Conservation (phyloP, 75 land plant genomes). For the Selaginella tamariscina region DNA sequence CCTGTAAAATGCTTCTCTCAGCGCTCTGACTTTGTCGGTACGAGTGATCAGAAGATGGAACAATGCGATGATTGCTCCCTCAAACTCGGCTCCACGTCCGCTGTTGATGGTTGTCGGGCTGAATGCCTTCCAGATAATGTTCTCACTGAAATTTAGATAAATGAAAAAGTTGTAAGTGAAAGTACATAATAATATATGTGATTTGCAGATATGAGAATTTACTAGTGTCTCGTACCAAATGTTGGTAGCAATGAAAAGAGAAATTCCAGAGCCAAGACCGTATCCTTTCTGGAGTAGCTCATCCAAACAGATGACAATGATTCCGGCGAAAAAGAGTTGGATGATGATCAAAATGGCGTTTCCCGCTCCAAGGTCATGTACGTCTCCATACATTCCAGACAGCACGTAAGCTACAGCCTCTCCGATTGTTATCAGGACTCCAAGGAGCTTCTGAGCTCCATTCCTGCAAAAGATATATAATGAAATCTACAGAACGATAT, state of each 20-base stretch:
- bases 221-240: conserved; percentile 1
- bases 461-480: background rate
- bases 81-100: conserved; percentile 5
- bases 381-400: conserved; percentile 10
- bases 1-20: conserved; percentile 9
- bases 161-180: background rate
- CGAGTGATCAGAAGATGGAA: conserved; percentile 11
- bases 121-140: conserved; percentile 10
- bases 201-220: too few relatives aligned
- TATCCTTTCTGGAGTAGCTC: conserved; percentile 19
- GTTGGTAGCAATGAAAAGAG: conserved; percentile 11
- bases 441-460: conserved; percentile 8
- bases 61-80: conserved; percentile 4
- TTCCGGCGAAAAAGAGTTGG: conserved; percentile 7
- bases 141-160: background rate
- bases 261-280: conserved; percentile 16
- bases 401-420: conserved; percentile 7
- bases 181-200: too few relatives aligned
- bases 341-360: conserved; percentile 7
- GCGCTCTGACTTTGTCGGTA: conserved; percentile 9
- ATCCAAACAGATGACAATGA: conserved; percentile 4
- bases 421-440: conserved; percentile 8
- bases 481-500: background rate
- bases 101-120: conserved; percentile 7
- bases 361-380: conserved; percentile 4